Conservation (phyloP, 176 grass and related monocot species). For the Chloris gayana region DNA sequence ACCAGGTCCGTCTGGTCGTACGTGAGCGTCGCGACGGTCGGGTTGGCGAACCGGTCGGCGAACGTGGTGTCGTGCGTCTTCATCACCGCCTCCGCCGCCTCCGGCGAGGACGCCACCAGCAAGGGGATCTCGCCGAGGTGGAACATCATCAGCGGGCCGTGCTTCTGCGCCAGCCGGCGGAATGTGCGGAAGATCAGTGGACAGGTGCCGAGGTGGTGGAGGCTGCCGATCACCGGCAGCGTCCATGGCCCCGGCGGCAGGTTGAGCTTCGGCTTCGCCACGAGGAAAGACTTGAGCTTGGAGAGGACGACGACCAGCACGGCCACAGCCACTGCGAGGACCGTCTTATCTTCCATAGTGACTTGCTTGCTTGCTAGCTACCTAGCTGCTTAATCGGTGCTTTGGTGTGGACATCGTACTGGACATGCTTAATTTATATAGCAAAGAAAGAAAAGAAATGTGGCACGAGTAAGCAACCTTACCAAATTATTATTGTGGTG, state of each 20-base stretch:
- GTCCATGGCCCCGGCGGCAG: conserved; percentile 19
- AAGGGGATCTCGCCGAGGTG: conserved; percentile 23
- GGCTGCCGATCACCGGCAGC: conserved; percentile 26
- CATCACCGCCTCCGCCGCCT: not conserved
- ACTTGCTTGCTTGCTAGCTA: not conserved
- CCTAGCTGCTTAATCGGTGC: not conserved
- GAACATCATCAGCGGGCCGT: conserved; percentile 22
- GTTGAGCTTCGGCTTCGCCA: not conserved
- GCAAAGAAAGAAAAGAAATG: too few relatives aligned
- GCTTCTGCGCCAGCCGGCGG: not conserved
- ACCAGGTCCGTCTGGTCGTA: not conserved
- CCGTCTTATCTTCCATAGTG: conserved; percentile 11
- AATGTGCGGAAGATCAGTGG: not conserved
- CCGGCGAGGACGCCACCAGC: conserved; percentile 36
- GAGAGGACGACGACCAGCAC: conserved; percentile 10
- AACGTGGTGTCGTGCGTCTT: conserved; percentile 17
- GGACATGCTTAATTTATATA: not conserved
- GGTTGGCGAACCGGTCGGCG: not conserved
- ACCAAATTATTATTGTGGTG: not conserved
- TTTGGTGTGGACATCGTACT: not conserved
- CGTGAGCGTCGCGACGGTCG: not conserved
- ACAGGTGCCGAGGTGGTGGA: conserved; percentile 8
- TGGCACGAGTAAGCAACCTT: not conserved
- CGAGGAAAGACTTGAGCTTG: not conserved
- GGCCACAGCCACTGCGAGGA: conserved; percentile 4